Conservation (phyloP, 768 basidiomycete species). For the Suillus plorans region DNA sequence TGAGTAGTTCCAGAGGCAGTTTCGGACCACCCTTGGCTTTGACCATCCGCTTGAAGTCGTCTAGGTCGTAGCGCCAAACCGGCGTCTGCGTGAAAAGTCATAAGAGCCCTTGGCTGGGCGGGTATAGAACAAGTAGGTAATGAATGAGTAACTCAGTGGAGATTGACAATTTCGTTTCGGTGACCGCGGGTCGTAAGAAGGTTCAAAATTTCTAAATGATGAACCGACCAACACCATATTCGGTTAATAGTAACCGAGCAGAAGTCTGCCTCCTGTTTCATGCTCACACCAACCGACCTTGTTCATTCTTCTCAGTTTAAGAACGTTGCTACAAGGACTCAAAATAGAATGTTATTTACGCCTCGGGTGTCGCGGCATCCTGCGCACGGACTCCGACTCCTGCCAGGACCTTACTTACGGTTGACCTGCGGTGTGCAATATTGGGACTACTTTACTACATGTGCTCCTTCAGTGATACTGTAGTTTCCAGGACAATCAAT, state of each 20-base stretch:
- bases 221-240: slow-evolving; percentile 8
- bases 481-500: not conserved
- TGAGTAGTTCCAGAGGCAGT: slow-evolving; percentile 56
- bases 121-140: slow-evolving; percentile 2
- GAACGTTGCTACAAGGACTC: not conserved
- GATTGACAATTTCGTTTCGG: not conserved
- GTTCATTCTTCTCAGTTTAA: not conserved
- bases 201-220: not conserved
- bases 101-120: slow-evolving; percentile 17
- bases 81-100: slow-evolving; percentile 7
- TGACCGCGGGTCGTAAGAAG: not conserved
- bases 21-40: slow-evolving; percentile 43
- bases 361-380: not conserved
- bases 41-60: slow-evolving; percentile 19
- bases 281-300: not conserved
- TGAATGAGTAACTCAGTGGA: not conserved
- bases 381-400: not conserved
- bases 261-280: not conserved
- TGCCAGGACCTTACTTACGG: not conserved
- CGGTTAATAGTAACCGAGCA: not conserved
- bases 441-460: not conserved
- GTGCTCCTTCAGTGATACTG: not conserved
- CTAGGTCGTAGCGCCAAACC: slow-evolving; percentile 25
- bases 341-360: not conserved
- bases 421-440: not conserved